Evolutionary conservation across 768 basidiomycete genomes (phyloP), one percentile per base, ranked within the genome.

Genomic region (Hericium erinaceus): DNA sequence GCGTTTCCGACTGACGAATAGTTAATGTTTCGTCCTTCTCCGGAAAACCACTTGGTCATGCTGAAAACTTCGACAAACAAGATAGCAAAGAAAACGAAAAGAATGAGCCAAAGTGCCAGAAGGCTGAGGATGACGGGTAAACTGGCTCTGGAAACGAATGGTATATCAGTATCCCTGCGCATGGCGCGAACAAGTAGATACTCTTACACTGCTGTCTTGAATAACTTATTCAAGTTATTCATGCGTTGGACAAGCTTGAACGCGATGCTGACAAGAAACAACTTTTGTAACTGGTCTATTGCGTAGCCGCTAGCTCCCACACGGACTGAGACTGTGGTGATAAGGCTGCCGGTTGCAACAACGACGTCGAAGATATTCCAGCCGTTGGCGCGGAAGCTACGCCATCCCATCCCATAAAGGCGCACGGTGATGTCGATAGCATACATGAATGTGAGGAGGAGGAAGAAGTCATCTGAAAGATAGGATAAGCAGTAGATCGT

Each of bases 321-420:
- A 4, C 79, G 79, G 41, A 91, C 82, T 20, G 89, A 73, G 28
- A 95, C 67, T 0, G 90, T 95, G 1, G 94, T 94, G 41, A 84
- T 77, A 64, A 95, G 83, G 63, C 87, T 90, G 6, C 95, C 95
- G 2, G 73, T 74, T 16, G 92, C 84, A 24, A 90, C 85, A 13
- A 91, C 64, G 46, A 94, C 71, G 63, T 98, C 95, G 70, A 95
- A 98, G 1, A 93, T 64, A 67, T 95, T 97, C 95, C 95, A 98
- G 6, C 94, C 92, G 63, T 94, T 92, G 33, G 84, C 82, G n/a
- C 79, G 78, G 76, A 91, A 97, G 67, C 87, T 89, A 15, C 69
- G 69, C 83, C 85, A 87, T 1, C 95, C 94, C 2, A 98, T 79
- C 1, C 95, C 95, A 64, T 78, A 83, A 48, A 87, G 74, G n/a